phyloP scores from a whole-genome alignment of 1,284 basidiomycete species.

The Cronartium quercuum region DNA sequence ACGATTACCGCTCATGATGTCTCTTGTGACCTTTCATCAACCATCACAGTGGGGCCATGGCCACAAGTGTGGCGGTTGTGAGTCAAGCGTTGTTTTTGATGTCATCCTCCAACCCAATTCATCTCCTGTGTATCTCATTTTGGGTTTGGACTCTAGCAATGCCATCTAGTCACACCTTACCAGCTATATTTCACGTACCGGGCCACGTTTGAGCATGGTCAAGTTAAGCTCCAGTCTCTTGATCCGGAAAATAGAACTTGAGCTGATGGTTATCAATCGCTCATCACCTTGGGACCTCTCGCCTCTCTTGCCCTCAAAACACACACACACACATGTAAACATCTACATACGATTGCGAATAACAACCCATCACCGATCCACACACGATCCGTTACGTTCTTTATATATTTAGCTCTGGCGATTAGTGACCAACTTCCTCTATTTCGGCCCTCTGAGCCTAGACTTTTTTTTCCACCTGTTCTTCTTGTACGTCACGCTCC shows the following conservation, averaged over 20 bases:
- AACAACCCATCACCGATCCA: too few species aligned
- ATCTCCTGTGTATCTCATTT: not conserved
- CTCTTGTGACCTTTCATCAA: not conserved
- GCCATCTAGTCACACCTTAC: slow-evolving; percentile 32
- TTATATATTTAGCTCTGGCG: slow-evolving; percentile 66
- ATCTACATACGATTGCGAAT: too few species aligned
- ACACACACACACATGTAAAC: too few species aligned
- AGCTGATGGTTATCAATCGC: not conserved
- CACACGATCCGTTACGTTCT: not conserved
- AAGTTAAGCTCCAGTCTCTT: slow-evolving; percentile 7
- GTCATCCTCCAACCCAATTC: not conserved
- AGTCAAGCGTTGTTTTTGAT: not conserved
- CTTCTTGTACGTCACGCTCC: slow-evolving; percentile 60
- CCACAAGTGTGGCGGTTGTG: slow-evolving; percentile 35
- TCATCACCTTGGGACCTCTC: not conserved
- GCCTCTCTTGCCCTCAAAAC: not conserved
- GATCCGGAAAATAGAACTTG: not conserved
- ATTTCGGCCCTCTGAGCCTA: slow-evolving; percentile 86
- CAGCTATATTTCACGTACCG: slow-evolving; percentile 39
- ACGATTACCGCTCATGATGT: not conserved
- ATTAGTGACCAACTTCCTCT: slow-evolving; percentile 82
- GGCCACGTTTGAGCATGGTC: slow-evolving; percentile 36
- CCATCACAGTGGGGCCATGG: slow-evolving; percentile 33
- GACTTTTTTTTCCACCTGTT: slow-evolving; percentile 95
- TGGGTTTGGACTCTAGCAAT: slow-evolving; percentile 14